Evolutionary conservation across 208 protist species (phyloP).

Genomic region (Phytomonas sp.): DNA sequence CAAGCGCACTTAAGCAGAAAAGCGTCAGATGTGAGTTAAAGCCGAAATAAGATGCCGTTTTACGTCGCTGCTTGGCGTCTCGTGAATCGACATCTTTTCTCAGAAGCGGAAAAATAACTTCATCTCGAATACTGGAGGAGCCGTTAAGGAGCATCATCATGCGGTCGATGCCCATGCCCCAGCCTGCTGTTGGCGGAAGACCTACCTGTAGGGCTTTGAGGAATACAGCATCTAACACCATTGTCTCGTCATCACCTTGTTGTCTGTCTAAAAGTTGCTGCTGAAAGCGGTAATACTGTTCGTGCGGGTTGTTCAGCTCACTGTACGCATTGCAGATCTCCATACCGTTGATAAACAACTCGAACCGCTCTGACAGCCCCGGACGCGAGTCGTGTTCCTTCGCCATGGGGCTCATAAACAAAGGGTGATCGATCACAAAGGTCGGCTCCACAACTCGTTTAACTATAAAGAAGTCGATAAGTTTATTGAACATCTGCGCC

Average conservation of each 20-base stretch:
- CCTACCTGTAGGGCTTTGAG: conserved; percentile 91
- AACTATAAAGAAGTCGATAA: conserved; percentile 90
- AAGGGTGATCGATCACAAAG: conserved; percentile 93
- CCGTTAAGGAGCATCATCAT: conserved; percentile 91
- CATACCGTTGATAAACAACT: conserved; percentile 91
- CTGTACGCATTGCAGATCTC: conserved; percentile 97
- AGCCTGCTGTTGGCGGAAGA: conserved; percentile 92
- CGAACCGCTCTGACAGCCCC: conserved; percentile 92
- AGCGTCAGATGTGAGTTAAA: conserved; percentile 81
- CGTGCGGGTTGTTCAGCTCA: conserved; percentile 94
- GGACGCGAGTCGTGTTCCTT: conserved; percentile 71
- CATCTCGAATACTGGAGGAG: conserved; percentile 74
- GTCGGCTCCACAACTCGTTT: conserved; percentile 87
- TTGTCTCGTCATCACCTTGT: conserved; percentile 91
- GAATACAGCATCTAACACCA: conserved; percentile 90
- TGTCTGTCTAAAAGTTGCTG: conserved; percentile 81
- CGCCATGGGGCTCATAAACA: conserved; percentile 89
- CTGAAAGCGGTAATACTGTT: conserved; percentile 93
- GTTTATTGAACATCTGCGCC: conserved; percentile 86
- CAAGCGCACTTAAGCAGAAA: conserved; percentile 67
- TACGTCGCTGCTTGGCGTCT: conserved; percentile 64
- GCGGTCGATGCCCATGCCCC: conserved; percentile 95
- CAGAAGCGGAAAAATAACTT: conserved; percentile 84
- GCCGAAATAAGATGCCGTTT: conserved; percentile 70
- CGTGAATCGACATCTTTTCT: conserved; percentile 61